phyloP scores from a whole-genome alignment of 2,329 filamentous ascomycete species.

The Leptosphaerulina australis region DNA sequence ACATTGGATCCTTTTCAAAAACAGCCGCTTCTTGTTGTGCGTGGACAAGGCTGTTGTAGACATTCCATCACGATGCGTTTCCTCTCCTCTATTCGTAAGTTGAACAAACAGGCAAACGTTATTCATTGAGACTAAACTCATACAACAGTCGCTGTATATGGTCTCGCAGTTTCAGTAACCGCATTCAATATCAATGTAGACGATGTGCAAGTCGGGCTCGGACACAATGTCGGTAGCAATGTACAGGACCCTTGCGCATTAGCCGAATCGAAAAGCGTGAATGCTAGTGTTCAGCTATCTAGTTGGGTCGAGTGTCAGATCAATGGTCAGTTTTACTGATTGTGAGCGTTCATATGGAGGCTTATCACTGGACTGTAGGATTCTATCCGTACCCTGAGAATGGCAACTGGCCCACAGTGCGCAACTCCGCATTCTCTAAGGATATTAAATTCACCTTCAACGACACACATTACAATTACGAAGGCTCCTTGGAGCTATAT shows the following conservation, averaged over 20 bases:
- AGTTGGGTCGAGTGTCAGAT: constrained; percentile 43
- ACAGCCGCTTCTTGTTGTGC: no score
- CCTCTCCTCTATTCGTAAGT: not conserved
- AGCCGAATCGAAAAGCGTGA: constrained; percentile 27
- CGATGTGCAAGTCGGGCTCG: not conserved
- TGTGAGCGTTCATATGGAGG: no score
- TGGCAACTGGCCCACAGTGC: constrained; percentile 35
- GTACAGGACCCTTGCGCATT: constrained; percentile 32
- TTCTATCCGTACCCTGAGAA: constrained; percentile 45
- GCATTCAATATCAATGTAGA: not conserved
- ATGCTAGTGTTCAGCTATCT: constrained; percentile 37
- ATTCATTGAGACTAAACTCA: not conserved
- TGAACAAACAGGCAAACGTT: not conserved
- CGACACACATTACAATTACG: constrained; percentile 40
- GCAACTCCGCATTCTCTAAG: constrained; percentile 32
- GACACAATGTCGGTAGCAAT: not conserved
- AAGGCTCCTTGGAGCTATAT: constrained; percentile 35
- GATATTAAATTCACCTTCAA: constrained; percentile 43
- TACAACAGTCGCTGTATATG: not conserved
- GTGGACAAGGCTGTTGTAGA: not conserved
- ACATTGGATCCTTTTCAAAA: not conserved
- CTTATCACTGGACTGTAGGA: no score
- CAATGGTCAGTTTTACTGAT: constrained; percentile 26
- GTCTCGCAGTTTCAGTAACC: not conserved
- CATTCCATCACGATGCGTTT: not conserved